Percentiles rank a stretch among this genome's conserved stretches.
phyloP scores from a whole-genome alignment of 164 flowering plant genomes.

The Umbilicus rupestris region DNA sequence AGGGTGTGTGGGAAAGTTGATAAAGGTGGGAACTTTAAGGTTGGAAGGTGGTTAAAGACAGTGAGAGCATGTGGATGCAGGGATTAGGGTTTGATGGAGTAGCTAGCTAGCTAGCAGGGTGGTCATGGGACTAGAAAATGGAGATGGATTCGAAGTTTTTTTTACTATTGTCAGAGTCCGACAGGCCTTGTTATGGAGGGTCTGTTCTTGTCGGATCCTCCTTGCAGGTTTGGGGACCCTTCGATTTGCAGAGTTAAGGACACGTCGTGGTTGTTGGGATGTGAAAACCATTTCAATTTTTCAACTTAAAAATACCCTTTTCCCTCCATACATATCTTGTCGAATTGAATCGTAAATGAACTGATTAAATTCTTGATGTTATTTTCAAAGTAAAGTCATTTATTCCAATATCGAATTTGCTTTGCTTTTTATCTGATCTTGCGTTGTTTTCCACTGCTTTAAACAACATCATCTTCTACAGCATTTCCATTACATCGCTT shows the following conservation, averaged over 20 bases:
- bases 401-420: too few species aligned
- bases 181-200: not conserved
- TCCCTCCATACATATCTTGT: too few species aligned
- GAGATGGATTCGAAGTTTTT: not conserved
- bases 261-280: not conserved
- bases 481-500: too few species aligned
- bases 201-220: not conserved
- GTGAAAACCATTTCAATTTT: too few species aligned
- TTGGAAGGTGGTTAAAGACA: slow-evolving; percentile 1
- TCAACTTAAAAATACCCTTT: too few species aligned
- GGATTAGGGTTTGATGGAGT: not conserved
- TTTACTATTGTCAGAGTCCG: not conserved
- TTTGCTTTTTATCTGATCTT: too few species aligned
- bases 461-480: too few species aligned
- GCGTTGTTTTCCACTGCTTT: too few species aligned
- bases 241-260: not conserved
- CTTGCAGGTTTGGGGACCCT: not conserved
- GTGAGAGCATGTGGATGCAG: not conserved
- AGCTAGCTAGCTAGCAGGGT: not conserved
- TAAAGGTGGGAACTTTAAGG: not conserved
- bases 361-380: too few species aligned
- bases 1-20: not conserved
- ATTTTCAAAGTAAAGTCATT: too few species aligned
- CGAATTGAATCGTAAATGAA: too few species aligned
- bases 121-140: not conserved